Conservation (phyloP, 495 filamentous ascomycete species). For the Chaetomidium leptoderma region DNA sequence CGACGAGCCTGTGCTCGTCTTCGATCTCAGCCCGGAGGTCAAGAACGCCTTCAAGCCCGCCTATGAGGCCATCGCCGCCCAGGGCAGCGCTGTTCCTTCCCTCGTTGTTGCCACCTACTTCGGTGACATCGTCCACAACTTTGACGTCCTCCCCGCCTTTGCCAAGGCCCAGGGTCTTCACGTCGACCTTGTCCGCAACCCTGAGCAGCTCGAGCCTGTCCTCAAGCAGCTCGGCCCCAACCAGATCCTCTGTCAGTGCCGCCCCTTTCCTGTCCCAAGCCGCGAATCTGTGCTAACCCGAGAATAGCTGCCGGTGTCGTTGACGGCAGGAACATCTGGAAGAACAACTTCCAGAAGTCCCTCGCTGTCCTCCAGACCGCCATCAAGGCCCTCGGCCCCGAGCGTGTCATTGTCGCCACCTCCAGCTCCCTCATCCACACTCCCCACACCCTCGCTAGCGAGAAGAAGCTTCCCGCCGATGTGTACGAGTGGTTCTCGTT, state of each 20-base stretch:
- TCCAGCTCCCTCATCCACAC: slow-evolving; percentile 97
- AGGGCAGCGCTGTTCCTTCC: slow-evolving; percentile 73
- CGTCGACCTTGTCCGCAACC: slow-evolving; percentile 93
- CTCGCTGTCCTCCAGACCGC: slow-evolving; percentile 84
- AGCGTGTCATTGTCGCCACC: slow-evolving; percentile 91
- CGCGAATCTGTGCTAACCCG: background rate
- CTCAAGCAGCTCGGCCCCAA: slow-evolving; percentile 81
- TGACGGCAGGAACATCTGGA: slow-evolving; percentile 99
- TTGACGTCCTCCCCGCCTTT: slow-evolving; percentile 68
- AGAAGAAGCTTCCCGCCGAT: slow-evolving; percentile 93
- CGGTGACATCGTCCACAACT: slow-evolving; percentile 98
- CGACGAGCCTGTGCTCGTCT: slow-evolving; percentile 94
- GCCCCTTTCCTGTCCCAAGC: background rate
- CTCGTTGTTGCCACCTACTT: slow-evolving; percentile 93
- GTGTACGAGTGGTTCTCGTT: slow-evolving; percentile 98
- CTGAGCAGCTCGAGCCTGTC: slow-evolving; percentile 95
- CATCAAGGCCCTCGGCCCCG: slow-evolving; percentile 88
- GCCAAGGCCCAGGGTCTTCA: slow-evolving; percentile 75
- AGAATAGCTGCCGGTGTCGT: slow-evolving; percentile 74
- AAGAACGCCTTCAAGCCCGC: slow-evolving; percentile 97
- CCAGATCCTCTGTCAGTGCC: slow-evolving; percentile 62
- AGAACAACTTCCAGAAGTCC: slow-evolving; percentile 92
- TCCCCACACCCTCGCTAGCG: slow-evolving; percentile 92
- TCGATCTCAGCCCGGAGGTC: slow-evolving; percentile 77
- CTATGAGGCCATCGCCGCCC: slow-evolving; percentile 77